These are phyloP conservation scores for Linum usitatissimum DNA, from an alignment of 345 rosid species.

Conservation along the genomic window DNA sequence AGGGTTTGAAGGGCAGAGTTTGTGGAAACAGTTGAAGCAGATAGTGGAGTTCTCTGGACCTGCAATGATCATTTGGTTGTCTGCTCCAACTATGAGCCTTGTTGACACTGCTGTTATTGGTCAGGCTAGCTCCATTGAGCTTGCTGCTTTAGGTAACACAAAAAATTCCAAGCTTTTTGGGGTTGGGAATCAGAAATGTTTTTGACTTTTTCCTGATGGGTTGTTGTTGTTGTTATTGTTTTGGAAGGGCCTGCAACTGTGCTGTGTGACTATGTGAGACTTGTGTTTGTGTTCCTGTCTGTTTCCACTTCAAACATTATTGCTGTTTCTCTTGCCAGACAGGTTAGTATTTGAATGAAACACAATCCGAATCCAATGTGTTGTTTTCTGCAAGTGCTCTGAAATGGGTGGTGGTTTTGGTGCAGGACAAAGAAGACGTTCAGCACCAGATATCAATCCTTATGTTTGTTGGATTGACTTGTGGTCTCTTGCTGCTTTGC, in stretches of 20 bases:
- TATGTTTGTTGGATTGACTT: slow-evolving; percentile 59
- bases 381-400: no score
- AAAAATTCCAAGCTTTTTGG: not conserved
- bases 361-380: no score
- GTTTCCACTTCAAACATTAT: slow-evolving; percentile 47
- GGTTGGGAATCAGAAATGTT: no score
- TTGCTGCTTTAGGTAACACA: slow-evolving; percentile 5
- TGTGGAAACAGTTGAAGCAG: slow-evolving; percentile 78
- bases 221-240: not conserved
- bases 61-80: slow-evolving; percentile 29
- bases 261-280: slow-evolving; percentile 39
- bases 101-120: slow-evolving; percentile 2
- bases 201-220: not conserved
- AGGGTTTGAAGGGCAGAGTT: slow-evolving; percentile 46
- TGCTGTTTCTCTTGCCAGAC: slow-evolving; percentile 40
- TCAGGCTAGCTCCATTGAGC: slow-evolving; percentile 2
- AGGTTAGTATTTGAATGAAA: slow-evolving; percentile 19
- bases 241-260: slow-evolving; percentile 52
- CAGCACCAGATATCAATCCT: slow-evolving; percentile 87
- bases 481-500: slow-evolving; percentile 62
- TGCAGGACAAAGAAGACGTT: slow-evolving; percentile 72
- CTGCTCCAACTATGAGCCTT: slow-evolving; percentile 4
- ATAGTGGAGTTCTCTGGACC: slow-evolving; percentile 81
- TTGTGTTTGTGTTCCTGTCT: slow-evolving; percentile 46
- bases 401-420: not conserved